Conservation (phyloP, 2,329 filamentous ascomycete species). For the Endoconidiophora laricicola region DNA sequence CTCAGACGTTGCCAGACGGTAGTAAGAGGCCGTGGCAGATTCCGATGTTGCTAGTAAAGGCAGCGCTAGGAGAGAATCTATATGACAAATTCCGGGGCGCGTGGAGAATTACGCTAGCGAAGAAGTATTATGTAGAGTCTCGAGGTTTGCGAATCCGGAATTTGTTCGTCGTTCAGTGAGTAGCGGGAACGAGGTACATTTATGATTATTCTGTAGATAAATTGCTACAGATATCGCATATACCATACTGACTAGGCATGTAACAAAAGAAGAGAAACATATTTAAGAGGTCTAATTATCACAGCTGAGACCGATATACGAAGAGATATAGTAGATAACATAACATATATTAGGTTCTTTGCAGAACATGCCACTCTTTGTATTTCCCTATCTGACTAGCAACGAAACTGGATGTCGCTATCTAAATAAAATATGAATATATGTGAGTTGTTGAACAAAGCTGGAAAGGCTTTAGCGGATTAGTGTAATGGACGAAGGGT, state of each 20-base stretch:
- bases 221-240: neutral
- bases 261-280: neutral
- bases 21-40: constrained; percentile 55
- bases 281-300: too few relatives aligned
- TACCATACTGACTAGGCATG: neutral
- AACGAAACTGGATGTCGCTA: too few relatives aligned
- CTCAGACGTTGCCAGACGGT: constrained; percentile 55
- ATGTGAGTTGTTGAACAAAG: too few relatives aligned
- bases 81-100: constrained; percentile 47
- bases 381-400: too few relatives aligned
- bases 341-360: neutral
- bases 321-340: neutral
- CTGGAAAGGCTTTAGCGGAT: too few relatives aligned
- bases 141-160: constrained; percentile 68
- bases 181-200: neutral
- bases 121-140: constrained; percentile 66
- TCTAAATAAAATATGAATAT: too few relatives aligned
- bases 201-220: neutral
- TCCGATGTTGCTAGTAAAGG: constrained; percentile 68
- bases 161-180: constrained; percentile 30
- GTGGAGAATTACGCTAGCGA: constrained; percentile 55
- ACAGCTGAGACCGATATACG: neutral
- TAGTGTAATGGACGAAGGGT: too few relatives aligned
- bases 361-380: neutral
- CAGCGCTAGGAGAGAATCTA: constrained; percentile 41